Conservation (phyloP, 2,329 filamentous ascomycete species). For the Raffaelea arxii region DNA sequence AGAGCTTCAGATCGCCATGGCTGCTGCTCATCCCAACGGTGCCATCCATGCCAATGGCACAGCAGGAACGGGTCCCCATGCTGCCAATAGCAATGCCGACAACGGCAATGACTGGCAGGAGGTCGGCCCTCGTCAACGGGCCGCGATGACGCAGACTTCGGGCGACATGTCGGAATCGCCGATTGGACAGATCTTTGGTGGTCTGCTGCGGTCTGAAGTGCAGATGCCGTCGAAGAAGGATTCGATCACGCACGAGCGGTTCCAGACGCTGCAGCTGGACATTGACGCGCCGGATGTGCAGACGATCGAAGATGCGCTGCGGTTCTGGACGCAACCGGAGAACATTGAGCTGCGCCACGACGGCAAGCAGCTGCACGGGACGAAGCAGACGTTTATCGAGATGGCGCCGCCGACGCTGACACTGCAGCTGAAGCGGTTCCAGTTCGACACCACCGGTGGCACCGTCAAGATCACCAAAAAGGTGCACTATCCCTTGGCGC, state of each 20-base stretch:
- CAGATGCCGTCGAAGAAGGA: conserved; percentile 78
- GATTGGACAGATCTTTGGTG: conserved; percentile 89
- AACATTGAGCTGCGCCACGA: conserved; percentile 77
- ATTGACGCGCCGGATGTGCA: conserved; percentile 80
- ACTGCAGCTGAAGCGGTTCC: conserved; percentile 92
- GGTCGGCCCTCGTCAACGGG: conserved; percentile 83
- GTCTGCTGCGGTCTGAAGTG: conserved; percentile 81
- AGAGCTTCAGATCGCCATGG: conserved; percentile 74
- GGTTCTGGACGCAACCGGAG: conserved; percentile 73
- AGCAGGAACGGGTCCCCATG: too few species aligned
- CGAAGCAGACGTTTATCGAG: conserved; percentile 93
- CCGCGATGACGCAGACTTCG: conserved; percentile 77
- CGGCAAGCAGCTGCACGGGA: conserved; percentile 67
- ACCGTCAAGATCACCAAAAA: conserved; percentile 99
- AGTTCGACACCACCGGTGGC: conserved; percentile 79
- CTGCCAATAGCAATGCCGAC: too few species aligned
- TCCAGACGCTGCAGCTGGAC: conserved; percentile 88
- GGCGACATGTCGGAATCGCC: conserved; percentile 67
- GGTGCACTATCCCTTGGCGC: conserved; percentile 85
- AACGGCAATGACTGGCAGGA: conserved; percentile 75
- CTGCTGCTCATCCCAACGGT: too few species aligned
- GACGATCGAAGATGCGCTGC: conserved; percentile 87
- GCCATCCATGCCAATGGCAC: too few species aligned
- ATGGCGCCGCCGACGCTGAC: conserved; percentile 85
- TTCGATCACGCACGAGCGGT: conserved; percentile 87